phyloP scores from a whole-genome alignment of 257 asterid genomes.

The Avicennia marina region DNA sequence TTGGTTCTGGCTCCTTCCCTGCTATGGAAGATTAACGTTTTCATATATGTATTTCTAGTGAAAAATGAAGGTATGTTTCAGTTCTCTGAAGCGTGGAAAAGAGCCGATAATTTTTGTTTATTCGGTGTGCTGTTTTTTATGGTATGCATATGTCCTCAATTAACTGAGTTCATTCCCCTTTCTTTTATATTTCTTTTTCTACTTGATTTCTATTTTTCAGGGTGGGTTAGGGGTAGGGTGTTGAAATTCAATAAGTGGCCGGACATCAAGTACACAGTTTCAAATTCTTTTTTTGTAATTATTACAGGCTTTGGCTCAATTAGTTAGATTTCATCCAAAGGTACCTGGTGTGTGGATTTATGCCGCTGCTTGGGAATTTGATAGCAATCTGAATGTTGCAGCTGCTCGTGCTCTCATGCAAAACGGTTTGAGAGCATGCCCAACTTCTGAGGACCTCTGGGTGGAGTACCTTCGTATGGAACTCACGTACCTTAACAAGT shows the following conservation, averaged over 20 bases:
- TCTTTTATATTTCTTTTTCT: too few species aligned
- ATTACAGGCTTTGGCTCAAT: conserved; percentile 71
- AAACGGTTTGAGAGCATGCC: conserved; percentile 89
- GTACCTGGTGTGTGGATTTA: conserved; percentile 92
- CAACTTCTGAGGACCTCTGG: conserved; percentile 87
- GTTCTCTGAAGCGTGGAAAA: too few species aligned
- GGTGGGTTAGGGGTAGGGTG: too few species aligned
- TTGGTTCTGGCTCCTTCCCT: neutral
- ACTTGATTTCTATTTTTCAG: too few species aligned
- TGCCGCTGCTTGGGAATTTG: conserved; percentile 98
- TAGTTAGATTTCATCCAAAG: conserved; percentile 85
- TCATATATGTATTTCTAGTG: neutral
- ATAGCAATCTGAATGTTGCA: conserved; percentile 69
- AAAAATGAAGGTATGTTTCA: too few species aligned
- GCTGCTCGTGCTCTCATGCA: conserved; percentile 95
- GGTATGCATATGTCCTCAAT: too few species aligned
- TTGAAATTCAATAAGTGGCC: too few species aligned
- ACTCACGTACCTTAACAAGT: conserved; percentile 81
- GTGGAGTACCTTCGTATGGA: conserved; percentile 96
- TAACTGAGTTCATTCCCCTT: too few species aligned
- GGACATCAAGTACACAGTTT: too few species aligned
- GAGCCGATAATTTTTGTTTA: too few species aligned
- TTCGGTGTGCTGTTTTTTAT: too few species aligned
- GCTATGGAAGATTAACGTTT: neutral
- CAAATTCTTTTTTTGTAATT: conserved; percentile 11